Evolutionary conservation across 2,329 filamentous ascomycete genomes (phyloP).

Genomic region (Plenodomus tracheiphilus): DNA sequence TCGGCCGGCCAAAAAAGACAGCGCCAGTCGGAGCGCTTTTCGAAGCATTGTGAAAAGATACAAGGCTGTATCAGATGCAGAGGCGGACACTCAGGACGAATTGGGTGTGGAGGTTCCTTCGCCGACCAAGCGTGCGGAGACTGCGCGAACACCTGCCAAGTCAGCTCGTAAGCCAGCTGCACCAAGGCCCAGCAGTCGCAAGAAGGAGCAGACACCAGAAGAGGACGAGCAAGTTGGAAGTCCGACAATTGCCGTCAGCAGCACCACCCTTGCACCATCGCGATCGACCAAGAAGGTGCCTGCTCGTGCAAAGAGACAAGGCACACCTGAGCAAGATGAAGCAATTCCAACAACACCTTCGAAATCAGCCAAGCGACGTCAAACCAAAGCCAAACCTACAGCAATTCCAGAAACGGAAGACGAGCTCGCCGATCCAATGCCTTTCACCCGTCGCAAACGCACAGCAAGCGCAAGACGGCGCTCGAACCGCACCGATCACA

Average conservation of each 20-base stretch:
- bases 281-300: slow-evolving; percentile 11
- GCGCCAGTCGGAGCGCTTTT: slow-evolving; percentile 16
- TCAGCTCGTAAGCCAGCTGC: slow-evolving; percentile 18
- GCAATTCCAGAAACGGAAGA: slow-evolving; percentile 27
- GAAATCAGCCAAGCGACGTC: slow-evolving; percentile 14
- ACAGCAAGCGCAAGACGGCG: slow-evolving; percentile 24
- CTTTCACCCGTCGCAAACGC: slow-evolving; percentile 18
- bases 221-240: slow-evolving; percentile 11
- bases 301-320: slow-evolving; percentile 10
- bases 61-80: slow-evolving; percentile 7
- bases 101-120: slow-evolving; percentile 13
- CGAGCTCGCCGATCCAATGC: slow-evolving; percentile 15
- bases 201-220: slow-evolving; percentile 9
- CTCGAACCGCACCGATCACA: slow-evolving; percentile 33
- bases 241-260: slow-evolving; percentile 3
- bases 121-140: slow-evolving; percentile 16
- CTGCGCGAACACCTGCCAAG: slow-evolving; percentile 11
- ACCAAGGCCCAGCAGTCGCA: slow-evolving; percentile 12
- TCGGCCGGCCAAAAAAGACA: slow-evolving; percentile 18
- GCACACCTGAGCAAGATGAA: slow-evolving; percentile 12
- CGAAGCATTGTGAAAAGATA: slow-evolving; percentile 13
- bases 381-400: slow-evolving; percentile 5
- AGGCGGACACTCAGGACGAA: slow-evolving; percentile 23
- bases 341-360: slow-evolving; percentile 17
- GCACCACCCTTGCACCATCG: slow-evolving; percentile 8